Conservation (phyloP, 768 basidiomycete species). For the Kwoniella mangroviensis region DNA sequence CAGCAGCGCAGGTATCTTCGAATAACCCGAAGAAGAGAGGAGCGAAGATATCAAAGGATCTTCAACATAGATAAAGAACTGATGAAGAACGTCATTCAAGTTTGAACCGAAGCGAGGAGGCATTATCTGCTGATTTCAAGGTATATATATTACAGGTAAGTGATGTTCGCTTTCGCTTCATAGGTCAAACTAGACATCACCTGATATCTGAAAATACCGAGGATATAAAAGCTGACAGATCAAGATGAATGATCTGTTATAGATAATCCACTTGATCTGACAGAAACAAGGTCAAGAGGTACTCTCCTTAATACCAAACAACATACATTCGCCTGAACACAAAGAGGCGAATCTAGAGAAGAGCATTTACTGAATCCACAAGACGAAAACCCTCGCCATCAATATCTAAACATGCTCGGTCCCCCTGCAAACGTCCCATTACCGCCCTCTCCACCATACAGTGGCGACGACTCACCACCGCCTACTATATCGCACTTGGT, state of each 20-base stretch:
- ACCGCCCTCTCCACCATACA: conserved; percentile 21
- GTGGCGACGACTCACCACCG: conserved; percentile 5
- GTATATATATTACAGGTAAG: neutral
- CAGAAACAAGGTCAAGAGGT: too few species aligned
- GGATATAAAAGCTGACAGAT: neutral
- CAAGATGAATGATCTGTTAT: too few species aligned
- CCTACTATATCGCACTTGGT: conserved; percentile 1
- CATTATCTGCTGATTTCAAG: neutral
- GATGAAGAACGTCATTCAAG: neutral
- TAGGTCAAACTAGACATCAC: neutral
- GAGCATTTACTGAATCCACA: too few species aligned
- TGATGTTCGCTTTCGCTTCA: neutral
- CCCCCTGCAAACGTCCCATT: neutral
- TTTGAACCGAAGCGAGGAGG: neutral
- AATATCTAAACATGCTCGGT: neutral
- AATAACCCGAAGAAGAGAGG: conserved; percentile 7
- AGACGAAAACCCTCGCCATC: too few species aligned
- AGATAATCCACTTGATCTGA: too few species aligned
- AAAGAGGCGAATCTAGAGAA: too few species aligned
- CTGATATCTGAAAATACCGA: neutral
- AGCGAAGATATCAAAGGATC: conserved; percentile 3
- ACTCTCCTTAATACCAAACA: too few species aligned
- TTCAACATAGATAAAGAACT: neutral
- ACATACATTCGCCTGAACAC: too few species aligned
- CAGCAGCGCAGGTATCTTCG: neutral